A percentile compares a stretch with the other conserved stretches of the same genome.
Evolutionary conservation across 306 rosid genomes (phyloP).

Genomic region (Mucuna pruriens): DNA sequence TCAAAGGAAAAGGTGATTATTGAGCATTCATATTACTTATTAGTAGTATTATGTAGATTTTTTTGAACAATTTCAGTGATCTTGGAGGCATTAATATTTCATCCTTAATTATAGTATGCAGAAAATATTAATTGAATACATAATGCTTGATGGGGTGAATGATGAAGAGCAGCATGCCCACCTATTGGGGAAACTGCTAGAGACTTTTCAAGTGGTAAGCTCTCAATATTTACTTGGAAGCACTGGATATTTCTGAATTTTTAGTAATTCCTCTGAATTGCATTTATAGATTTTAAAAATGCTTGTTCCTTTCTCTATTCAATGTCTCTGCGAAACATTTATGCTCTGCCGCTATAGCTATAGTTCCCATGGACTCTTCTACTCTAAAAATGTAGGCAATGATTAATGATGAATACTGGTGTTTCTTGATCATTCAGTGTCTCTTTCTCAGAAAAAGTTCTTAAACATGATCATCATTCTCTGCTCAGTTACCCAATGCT

Average conservation of each 20-base stretch:
- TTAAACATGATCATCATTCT: not conserved
- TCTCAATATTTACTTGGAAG: conserved; percentile 27
- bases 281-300: not conserved
- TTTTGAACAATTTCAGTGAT: conserved; percentile 7
- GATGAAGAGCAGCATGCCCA: conserved; percentile 94
- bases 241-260: conserved; percentile 8
- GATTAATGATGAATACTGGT: not conserved
- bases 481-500: not conserved
- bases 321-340: not conserved
- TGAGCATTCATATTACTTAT: not conserved
- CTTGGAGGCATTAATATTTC: conserved; percentile 19
- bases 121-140: conserved; percentile 94
- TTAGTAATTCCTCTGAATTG: conserved; percentile 5
- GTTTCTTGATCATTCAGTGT: not conserved
- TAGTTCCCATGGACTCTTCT: not conserved
- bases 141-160: conserved; percentile 95
- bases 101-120: conserved; percentile 62
- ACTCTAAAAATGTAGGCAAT: not conserved
- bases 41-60: not conserved
- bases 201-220: conserved; percentile 87
- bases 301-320: not conserved
- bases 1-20: conserved; percentile 69
- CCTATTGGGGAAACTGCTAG: conserved; percentile 81
- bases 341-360: not conserved
- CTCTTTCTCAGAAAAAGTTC: not conserved